Percentiles rank a stretch among this genome's conserved stretches.
phyloP scores from a whole-genome alignment of 2,329 filamentous ascomycete genomes.

The Claviceps sp. region DNA sequence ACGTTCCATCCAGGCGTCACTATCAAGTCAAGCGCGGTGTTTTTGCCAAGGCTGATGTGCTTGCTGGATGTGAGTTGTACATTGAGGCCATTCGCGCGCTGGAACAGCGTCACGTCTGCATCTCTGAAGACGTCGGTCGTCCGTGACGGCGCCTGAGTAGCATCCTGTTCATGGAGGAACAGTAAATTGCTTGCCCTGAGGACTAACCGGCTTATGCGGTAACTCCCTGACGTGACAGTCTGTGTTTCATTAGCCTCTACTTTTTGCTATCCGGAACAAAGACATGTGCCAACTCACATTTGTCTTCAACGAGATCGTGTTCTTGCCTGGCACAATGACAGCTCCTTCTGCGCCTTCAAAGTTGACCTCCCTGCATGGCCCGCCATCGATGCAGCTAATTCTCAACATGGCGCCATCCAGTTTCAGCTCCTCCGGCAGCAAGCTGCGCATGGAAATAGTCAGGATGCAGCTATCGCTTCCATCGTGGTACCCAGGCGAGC shows the following conservation, averaged over 20 bases:
- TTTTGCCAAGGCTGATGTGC: slow-evolving; percentile 65
- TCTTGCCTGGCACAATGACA: slow-evolving; percentile 35
- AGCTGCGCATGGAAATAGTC: slow-evolving; percentile 52
- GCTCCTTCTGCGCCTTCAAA: slow-evolving; percentile 18
- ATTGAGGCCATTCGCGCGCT: slow-evolving; percentile 54
- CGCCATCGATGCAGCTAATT: slow-evolving; percentile 41
- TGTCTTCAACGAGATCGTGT: slow-evolving; percentile 22
- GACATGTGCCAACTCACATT: slow-evolving; percentile 16
- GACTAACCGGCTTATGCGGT: slow-evolving; percentile 59
- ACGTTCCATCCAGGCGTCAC: slow-evolving; percentile 64
- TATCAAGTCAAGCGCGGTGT: slow-evolving; percentile 62
- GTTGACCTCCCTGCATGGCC: slow-evolving; percentile 45
- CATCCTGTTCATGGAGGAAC: slow-evolving; percentile 51
- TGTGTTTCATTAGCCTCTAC: slow-evolving; percentile 15
- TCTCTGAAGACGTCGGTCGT: slow-evolving; percentile 40
- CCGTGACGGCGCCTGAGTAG: slow-evolving; percentile 31
- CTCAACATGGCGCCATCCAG: slow-evolving; percentile 53
- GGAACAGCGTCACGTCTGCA: slow-evolving; percentile 59
- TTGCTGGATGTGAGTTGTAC: slow-evolving; percentile 53
- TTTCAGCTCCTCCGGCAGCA: slow-evolving; percentile 57
- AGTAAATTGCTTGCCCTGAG: slow-evolving; percentile 50
- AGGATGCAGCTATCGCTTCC: slow-evolving; percentile 65
- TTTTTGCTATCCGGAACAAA: not conserved
- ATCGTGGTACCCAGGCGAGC: slow-evolving; percentile 54
- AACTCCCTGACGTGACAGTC: slow-evolving; percentile 58